Conservation (phyloP, 169 alveolate genomes). For the Eimeria brunetti region DNA sequence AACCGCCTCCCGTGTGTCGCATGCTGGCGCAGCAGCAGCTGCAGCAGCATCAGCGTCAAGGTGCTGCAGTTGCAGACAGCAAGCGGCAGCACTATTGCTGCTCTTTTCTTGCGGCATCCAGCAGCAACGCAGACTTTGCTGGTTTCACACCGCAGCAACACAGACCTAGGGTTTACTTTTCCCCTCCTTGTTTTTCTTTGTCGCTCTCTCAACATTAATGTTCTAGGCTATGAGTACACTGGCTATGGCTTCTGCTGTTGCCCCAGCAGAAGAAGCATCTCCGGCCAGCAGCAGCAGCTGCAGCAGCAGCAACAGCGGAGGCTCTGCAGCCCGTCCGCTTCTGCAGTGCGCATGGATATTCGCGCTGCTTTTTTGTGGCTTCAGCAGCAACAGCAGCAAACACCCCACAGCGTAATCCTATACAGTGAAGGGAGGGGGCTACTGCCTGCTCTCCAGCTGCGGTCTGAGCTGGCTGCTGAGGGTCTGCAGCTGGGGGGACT, state of each 20-base stretch:
- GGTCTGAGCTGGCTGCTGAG: slow-evolving; percentile 59
- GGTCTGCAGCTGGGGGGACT: slow-evolving; percentile 64
- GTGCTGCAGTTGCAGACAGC: slow-evolving; percentile 21
- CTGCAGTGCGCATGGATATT: slow-evolving; percentile 37
- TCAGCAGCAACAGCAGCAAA: slow-evolving; percentile 71
- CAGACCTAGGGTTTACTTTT: slow-evolving; percentile 27
- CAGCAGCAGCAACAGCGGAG: slow-evolving; percentile 64
- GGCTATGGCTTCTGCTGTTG: slow-evolving; percentile 66
- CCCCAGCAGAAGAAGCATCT: not conserved
- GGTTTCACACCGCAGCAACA: slow-evolving; percentile 61
- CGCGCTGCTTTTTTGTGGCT: slow-evolving; percentile 66
- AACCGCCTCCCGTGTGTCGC: slow-evolving; percentile 26
- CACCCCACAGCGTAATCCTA: slow-evolving; percentile 54
- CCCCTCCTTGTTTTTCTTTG: slow-evolving; percentile 21
- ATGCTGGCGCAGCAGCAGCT: slow-evolving; percentile 53
- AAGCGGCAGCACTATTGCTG: slow-evolving; percentile 62
- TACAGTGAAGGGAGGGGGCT: slow-evolving; percentile 70
- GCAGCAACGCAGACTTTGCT: slow-evolving; percentile 29
- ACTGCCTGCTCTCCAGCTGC: slow-evolving; percentile 21
- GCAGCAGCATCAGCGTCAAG: slow-evolving; percentile 19
- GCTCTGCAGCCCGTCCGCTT: slow-evolving; percentile 40
- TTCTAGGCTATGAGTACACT: slow-evolving; percentile 43
- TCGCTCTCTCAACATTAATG: slow-evolving; percentile 46
- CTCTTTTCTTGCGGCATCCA: slow-evolving; percentile 89
- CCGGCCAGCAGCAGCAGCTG: slow-evolving; percentile 20